Conservation (phyloP, 2,329 filamentous ascomycete species). For the Domatiomyces catenatus region DNA sequence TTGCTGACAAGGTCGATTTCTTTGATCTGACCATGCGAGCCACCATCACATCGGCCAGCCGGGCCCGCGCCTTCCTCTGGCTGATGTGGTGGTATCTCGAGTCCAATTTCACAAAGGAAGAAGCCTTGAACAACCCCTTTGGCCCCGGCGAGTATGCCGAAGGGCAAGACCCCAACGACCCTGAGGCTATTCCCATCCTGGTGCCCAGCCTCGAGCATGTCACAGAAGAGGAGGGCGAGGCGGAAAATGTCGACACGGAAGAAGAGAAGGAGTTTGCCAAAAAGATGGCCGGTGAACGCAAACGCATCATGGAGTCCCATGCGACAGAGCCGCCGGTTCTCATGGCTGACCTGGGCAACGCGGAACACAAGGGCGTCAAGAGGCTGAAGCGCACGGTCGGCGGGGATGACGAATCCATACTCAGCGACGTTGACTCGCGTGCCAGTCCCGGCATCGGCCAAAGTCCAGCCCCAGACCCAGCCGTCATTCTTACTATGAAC, state of each 20-base stretch:
- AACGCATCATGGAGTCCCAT: constrained; percentile 29
- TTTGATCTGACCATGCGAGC: constrained; percentile 93
- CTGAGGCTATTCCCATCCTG: constrained; percentile 31
- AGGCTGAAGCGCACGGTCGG: constrained; percentile 29
- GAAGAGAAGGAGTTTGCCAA: constrained; percentile 35
- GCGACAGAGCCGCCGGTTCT: constrained; percentile 23
- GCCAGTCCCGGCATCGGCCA: constrained; percentile 14
- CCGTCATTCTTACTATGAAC: constrained; percentile 5
- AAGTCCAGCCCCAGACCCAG: constrained; percentile 12
- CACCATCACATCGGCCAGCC: constrained; percentile 62
- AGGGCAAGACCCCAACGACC: constrained; percentile 19
- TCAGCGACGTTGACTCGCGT: constrained; percentile 15
- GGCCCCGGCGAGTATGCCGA: constrained; percentile 35
- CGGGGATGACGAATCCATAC: constrained; percentile 11
- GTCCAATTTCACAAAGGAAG: constrained; percentile 68
- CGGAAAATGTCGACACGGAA: constrained; percentile 35
- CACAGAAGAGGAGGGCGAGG: constrained; percentile 34
- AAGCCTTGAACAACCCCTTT: constrained; percentile 80
- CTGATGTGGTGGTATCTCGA: constrained; percentile 99
- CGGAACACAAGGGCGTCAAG: constrained; percentile 29
- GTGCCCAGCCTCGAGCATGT: constrained; percentile 33
- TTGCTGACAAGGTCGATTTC: constrained; percentile 71
- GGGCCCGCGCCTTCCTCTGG: constrained; percentile 85
- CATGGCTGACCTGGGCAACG: constrained; percentile 17
- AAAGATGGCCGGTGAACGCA: constrained; percentile 33